Conservation (phyloP, 495 filamentous ascomycete genomes). For the Letharia columbiana region DNA sequence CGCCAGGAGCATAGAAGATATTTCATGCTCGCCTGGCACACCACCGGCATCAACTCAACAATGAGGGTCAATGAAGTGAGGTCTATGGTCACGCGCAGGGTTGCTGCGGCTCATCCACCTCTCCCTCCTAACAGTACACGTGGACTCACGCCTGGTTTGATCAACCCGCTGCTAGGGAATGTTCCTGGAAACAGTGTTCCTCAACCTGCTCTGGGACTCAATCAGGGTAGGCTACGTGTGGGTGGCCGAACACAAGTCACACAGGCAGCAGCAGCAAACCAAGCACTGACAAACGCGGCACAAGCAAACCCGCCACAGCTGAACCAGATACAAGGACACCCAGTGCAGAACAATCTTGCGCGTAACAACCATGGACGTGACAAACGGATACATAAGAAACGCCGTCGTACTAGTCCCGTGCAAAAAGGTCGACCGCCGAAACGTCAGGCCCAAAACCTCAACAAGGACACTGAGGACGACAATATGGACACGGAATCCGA, state of each 20-base stretch:
- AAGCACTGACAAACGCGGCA: background rate
- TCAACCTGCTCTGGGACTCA: background rate
- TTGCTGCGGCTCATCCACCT: background rate
- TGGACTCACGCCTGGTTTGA: slow-evolving; percentile 30
- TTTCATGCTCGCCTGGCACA: slow-evolving; percentile 12
- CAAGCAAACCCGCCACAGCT: background rate
- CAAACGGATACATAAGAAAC: background rate
- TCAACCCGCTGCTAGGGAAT: slow-evolving; percentile 17
- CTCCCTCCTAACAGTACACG: slow-evolving; percentile 25
- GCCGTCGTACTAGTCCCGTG: background rate
- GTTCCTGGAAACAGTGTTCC: slow-evolving; percentile 9
- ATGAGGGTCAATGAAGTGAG: background rate
- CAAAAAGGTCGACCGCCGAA: background rate
- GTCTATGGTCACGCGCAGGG: background rate
- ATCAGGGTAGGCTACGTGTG: background rate
- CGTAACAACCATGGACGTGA: background rate
- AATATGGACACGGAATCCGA: background rate
- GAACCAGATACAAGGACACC: background rate
- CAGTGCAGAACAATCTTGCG: background rate
- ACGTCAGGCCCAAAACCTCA: background rate
- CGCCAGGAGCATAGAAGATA: background rate
- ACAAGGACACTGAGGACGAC: background rate
- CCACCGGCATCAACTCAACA: background rate
- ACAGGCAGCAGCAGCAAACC: background rate
- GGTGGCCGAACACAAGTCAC: background rate